These are phyloP conservation scores for Tillandsia fasciculata DNA, from an alignment of 176 grass and related monocot species.

Conservation along the genomic window DNA sequence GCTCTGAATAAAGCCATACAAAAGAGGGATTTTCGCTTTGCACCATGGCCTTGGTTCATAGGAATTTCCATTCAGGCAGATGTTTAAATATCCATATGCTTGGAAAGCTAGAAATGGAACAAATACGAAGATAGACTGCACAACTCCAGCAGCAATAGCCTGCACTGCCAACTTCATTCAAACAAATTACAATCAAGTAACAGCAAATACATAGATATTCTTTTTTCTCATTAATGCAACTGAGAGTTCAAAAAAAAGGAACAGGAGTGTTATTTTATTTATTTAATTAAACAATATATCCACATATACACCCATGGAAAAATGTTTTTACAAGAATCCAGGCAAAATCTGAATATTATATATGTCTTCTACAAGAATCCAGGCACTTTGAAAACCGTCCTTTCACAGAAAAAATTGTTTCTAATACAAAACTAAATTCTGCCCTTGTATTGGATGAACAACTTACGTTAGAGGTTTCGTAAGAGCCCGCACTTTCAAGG, in stretches of 20 bases:
- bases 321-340: no score
- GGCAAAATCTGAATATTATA: no score
- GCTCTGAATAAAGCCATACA: conserved; percentile 89
- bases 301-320: no score
- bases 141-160: conserved; percentile 36
- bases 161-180: conserved; percentile 45
- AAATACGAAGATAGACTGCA: conserved; percentile 56
- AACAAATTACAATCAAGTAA: conserved; percentile 19
- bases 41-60: conserved; percentile 70
- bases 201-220: background rate
- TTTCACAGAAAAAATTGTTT: no score
- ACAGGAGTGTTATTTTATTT: background rate
- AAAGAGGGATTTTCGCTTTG: conserved; percentile 52
- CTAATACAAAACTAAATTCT: no score
- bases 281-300: no score
- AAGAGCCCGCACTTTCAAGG: no score
- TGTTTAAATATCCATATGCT: conserved; percentile 84
- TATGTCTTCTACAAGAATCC: no score
- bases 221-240: background rate
- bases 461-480: no score
- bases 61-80: conserved; percentile 36
- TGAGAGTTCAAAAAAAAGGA: no score
- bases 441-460: no score
- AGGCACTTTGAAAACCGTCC: no score
- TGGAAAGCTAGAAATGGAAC: conserved; percentile 77